Conservation (phyloP, 176 grass and related monocot genomes). For the Triticum monococcum region DNA sequence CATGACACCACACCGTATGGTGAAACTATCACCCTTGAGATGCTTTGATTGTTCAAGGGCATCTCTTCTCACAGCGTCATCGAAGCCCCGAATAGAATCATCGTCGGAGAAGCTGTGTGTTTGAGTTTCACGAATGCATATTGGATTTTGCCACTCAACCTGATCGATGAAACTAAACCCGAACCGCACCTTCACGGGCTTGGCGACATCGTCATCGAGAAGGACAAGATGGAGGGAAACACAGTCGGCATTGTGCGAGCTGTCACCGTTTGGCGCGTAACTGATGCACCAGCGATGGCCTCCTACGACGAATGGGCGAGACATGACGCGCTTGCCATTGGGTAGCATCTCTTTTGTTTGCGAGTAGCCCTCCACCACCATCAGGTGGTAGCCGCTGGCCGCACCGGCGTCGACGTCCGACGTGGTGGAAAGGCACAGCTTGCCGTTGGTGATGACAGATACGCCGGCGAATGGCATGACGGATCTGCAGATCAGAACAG, state of each 20-base stretch:
- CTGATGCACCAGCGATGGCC: not conserved
- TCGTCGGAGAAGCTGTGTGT: not conserved
- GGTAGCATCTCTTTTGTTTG: not conserved
- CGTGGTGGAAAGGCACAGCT: not conserved
- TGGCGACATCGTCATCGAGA: not conserved
- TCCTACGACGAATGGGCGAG: not conserved
- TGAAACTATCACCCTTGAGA: constrained; percentile 11
- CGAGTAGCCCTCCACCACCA: not conserved
- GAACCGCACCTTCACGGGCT: not conserved
- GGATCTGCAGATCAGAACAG: not conserved
- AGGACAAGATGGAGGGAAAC: not conserved
- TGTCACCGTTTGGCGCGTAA: not conserved
- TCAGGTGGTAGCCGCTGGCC: not conserved
- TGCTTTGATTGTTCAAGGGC: not conserved
- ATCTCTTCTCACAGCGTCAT: not conserved
- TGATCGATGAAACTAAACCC: not conserved
- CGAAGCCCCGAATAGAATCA: not conserved
- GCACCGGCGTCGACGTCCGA: not conserved
- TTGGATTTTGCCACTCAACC: not conserved
- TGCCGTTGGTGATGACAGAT: not conserved
- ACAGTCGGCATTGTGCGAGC: not conserved
- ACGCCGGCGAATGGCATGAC: not conserved
- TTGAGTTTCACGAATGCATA: not conserved
- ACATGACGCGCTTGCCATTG: not conserved
- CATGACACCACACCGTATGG: not conserved